Conservation (phyloP, 352 stramenopile genomes). For the Phytophthora citrophthora region DNA sequence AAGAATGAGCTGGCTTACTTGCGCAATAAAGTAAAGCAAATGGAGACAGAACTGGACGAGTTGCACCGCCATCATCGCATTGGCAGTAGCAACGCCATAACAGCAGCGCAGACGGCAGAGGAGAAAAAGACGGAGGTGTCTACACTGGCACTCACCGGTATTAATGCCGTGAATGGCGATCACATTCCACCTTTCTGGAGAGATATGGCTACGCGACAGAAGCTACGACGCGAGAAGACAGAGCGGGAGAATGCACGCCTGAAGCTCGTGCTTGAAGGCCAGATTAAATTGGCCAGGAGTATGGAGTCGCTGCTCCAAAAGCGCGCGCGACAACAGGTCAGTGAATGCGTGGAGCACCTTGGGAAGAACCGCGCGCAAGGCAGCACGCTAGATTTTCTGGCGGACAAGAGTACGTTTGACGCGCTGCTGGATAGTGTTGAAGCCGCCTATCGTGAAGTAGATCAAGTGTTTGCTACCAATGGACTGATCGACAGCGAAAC, state of each 20-base stretch:
- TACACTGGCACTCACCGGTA: neutral
- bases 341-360: constrained; percentile 7
- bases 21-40: constrained; percentile 52
- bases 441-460: constrained; percentile 33
- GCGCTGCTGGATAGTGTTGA: constrained; percentile 34
- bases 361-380: constrained; percentile 15
- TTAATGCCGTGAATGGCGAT: neutral
- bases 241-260: constrained; percentile 60
- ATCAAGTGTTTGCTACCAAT: constrained; percentile 36
- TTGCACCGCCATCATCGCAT: constrained; percentile 20
- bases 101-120: neutral
- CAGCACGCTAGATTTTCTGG: constrained; percentile 13
- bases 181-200: constrained; percentile 42
- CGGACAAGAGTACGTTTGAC: constrained; percentile 34
- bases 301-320: constrained; percentile 53
- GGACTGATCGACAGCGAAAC: constrained; percentile 25
- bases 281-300: constrained; percentile 53
- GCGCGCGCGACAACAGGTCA: constrained; percentile 36
- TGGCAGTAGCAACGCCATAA: constrained; percentile 1
- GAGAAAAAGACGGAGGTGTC: constrained; percentile 1
- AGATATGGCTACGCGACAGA: constrained; percentile 46
- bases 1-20: constrained; percentile 66
- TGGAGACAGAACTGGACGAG: constrained; percentile 40
- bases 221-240: constrained; percentile 37
- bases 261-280: constrained; percentile 55